Evolutionary conservation across 306 rosid species (phyloP), one percentile per base, ranked within the genome.

Genomic region (Comarum palustre): DNA sequence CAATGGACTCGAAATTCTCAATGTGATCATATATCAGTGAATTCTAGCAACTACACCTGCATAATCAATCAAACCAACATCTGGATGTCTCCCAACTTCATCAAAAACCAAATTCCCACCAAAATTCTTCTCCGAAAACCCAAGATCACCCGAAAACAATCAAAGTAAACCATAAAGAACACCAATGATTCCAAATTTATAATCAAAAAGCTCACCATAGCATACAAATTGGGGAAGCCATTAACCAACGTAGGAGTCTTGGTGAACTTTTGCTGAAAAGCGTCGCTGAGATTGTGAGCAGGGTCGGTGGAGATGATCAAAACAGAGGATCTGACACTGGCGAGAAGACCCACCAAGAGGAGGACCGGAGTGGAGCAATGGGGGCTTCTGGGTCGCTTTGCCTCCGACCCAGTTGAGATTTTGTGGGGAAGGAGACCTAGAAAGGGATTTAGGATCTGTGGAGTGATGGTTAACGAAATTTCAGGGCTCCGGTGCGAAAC

Each of bases 231-330:
- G 79, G 87, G 45, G 84, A 94, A 94, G 5, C 98, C 97, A 68
- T 91, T 88, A 69, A 94, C 98, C 84, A 94, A 67, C 78, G 96
- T 89, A 31, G 98, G 98, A 46, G 85, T 36, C 86, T 88, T 91
- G 36, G 98, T 91, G 85, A 94, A 91, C 7, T 96, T 85, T 72
- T 94, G 98, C 79, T 91, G 98, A 70, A 94, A 94, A 34, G 98
- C 98, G 68, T 94, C 98, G 87, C 98, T 94, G 65, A 94, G 98
- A 73, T 94, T 94, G 82, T 94, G 98, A 73, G 98, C 98, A 13
- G 98, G 98, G 82, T 94, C 98, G 75, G 98, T 94, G 77, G 98
- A 94, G 77, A 94, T 94, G 47, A 94, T 91, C 78, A 94, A 86
- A 42, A 94, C 98, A 46, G 98, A 94, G 78, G 84, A 73, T 71